Evolutionary conservation across 176 grass and related monocot genomes (phyloP).

Genomic region (Stipa capillata): DNA sequence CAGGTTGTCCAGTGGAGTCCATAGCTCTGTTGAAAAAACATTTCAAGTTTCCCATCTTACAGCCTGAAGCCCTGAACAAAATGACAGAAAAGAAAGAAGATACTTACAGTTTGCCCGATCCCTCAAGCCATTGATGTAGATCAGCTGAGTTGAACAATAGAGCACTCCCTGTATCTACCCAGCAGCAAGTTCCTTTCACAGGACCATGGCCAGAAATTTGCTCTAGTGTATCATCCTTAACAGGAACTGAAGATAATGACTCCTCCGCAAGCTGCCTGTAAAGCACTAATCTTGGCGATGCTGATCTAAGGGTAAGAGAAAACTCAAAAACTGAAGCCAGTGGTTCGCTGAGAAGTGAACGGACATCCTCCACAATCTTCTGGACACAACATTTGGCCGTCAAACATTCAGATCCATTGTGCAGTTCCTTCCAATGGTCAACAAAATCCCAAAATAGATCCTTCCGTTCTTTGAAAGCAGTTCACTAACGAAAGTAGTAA

Average conservation of each 20-base stretch:
- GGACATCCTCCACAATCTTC: constrained; percentile 63
- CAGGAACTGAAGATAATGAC: constrained; percentile 58
- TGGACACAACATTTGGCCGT: constrained; percentile 81
- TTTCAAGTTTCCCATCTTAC: constrained; percentile 8
- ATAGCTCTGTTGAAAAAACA: neutral
- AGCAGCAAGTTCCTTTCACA: constrained; percentile 67
- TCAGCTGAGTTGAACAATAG: constrained; percentile 58
- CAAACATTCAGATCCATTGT: constrained; percentile 70
- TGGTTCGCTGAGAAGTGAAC: constrained; percentile 59
- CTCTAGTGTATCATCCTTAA: constrained; percentile 28
- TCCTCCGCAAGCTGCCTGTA: constrained; percentile 85
- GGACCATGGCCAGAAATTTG: constrained; percentile 31
- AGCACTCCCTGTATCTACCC: constrained; percentile 75
- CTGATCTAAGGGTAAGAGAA: constrained; percentile 87
- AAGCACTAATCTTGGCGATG: constrained; percentile 82
- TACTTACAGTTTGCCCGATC: constrained; percentile 43
- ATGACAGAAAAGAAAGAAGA: constrained; percentile 6
- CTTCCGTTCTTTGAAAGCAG: constrained; percentile 77
- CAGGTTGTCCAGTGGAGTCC: too few species aligned
- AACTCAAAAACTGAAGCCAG: constrained; percentile 83
- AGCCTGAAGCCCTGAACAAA: constrained; percentile 27
- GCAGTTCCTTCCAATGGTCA: constrained; percentile 66
- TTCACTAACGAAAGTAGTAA: constrained; percentile 47
- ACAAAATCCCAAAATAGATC: constrained; percentile 81
- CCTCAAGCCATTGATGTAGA: constrained; percentile 63